Conservation (phyloP, 768 basidiomycete genomes). For the Mycena polygramma region DNA sequence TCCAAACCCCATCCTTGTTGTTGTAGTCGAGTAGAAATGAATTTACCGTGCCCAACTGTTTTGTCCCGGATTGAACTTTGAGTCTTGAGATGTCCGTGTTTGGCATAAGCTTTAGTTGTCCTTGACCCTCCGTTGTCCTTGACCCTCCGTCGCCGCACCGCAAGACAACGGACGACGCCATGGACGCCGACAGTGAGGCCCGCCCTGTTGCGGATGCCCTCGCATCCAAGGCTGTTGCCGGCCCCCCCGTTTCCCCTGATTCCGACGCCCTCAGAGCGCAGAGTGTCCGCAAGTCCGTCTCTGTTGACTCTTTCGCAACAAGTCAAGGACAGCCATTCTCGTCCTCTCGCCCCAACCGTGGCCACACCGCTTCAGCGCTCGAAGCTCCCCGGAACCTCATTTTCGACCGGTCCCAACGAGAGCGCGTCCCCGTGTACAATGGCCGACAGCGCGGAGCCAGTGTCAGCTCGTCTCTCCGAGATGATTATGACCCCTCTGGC, state of each 20-base stretch:
- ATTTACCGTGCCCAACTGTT: background rate
- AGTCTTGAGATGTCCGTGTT: background rate
- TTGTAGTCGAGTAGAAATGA: conserved; percentile 13
- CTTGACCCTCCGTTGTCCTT: background rate
- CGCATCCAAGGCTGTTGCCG: background rate
- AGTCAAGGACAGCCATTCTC: conserved; percentile 50
- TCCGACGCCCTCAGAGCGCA: conserved; percentile 49
- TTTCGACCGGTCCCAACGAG: conserved; percentile 42
- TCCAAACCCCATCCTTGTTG: conserved; percentile 11
- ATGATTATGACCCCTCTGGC: conserved; percentile 50
- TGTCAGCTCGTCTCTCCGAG: conserved; percentile 59
- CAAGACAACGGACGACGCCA: conserved; percentile 1
- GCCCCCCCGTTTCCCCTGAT: conserved; percentile 39
- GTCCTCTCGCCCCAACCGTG: conserved; percentile 53
- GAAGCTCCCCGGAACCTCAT: conserved; percentile 49
- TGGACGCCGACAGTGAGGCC: conserved; percentile 14
- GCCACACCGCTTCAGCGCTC: conserved; percentile 50
- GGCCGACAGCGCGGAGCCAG: conserved; percentile 69
- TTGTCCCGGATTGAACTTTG: too few species aligned
- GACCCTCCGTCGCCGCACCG: background rate
- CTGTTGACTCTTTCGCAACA: conserved; percentile 77
- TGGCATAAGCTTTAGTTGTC: background rate
- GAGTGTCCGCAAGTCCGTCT: conserved; percentile 78
- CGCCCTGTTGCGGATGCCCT: background rate
- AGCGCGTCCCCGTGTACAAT: conserved; percentile 40